Conservation (phyloP, 352 stramenopile species). For the Phytophthora ramorum region DNA sequence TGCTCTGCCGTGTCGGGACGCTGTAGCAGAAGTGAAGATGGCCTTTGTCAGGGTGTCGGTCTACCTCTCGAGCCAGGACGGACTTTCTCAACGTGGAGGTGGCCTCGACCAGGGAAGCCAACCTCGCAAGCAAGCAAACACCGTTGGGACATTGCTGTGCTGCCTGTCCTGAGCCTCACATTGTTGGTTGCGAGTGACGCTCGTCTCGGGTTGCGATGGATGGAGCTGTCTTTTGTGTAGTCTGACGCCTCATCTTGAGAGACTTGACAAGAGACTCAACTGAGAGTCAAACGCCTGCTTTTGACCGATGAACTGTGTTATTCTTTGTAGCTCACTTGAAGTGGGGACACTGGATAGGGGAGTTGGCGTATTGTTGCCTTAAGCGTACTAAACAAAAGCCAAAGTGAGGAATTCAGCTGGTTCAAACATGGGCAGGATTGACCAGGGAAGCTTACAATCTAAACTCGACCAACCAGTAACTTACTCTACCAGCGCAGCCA, state of each 20-base stretch:
- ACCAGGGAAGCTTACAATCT: too few relatives aligned
- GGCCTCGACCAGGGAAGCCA: slow-evolving; percentile 3
- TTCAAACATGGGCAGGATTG: too few relatives aligned
- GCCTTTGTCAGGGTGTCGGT: neutral
- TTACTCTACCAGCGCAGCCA: too few relatives aligned
- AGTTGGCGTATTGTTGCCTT: too few relatives aligned
- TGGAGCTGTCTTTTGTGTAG: slow-evolving; percentile 2
- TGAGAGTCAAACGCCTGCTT: neutral
- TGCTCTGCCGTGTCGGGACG: slow-evolving; percentile 5
- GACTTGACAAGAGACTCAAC: neutral
- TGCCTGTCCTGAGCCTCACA: slow-evolving; percentile 6
- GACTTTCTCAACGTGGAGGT: slow-evolving; percentile 28
- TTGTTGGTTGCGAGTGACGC: slow-evolving; percentile 6
- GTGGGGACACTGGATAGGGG: too few relatives aligned
- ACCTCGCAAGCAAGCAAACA: neutral
- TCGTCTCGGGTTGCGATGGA: slow-evolving; percentile 22
- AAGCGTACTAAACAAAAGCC: too few relatives aligned
- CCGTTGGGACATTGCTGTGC: slow-evolving; percentile 25
- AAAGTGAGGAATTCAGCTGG: too few relatives aligned
- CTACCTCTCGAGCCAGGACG: slow-evolving; percentile 7
- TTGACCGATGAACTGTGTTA: too few relatives aligned
- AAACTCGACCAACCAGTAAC: too few relatives aligned
- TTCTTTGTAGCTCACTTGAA: too few relatives aligned
- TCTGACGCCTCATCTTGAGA: neutral
- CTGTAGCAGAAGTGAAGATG: slow-evolving; percentile 6